These are phyloP conservation scores for Cystobasidiaceae sp. DNA, from an alignment of 1,284 basidiomycete species.

Conservation along the genomic window DNA sequence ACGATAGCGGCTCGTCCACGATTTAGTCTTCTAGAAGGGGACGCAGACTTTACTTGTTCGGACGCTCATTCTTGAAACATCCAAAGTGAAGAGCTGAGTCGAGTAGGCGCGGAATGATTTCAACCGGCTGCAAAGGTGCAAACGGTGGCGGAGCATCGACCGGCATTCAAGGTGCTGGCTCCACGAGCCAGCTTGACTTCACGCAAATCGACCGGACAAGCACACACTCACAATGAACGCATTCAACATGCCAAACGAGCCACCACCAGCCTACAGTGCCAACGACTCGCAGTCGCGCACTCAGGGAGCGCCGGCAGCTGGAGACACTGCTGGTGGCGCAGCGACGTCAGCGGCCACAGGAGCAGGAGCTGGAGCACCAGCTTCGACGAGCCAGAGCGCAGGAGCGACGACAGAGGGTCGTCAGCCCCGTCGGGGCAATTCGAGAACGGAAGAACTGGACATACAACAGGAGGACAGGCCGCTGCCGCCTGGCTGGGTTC, in stretches of 20 bases:
- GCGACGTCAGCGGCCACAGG: background rate
- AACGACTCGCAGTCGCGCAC: background rate
- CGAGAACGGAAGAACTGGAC: slow-evolving; percentile 8
- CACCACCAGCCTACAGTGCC: slow-evolving; percentile 19
- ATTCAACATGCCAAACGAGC: background rate
- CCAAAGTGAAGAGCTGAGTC: no score
- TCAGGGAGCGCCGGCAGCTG: background rate
- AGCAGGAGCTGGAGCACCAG: background rate
- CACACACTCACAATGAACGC: background rate
- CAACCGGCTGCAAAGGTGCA: no score
- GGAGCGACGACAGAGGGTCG: background rate
- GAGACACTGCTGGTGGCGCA: background rate
- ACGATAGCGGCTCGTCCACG: no score
- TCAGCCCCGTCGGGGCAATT: background rate
- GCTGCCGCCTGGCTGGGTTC: slow-evolving; percentile 63
- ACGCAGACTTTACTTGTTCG: no score
- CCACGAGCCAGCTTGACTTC: background rate
- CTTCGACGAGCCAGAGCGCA: background rate
- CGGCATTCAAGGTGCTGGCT: no score
- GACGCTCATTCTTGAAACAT: no score
- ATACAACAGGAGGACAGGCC: slow-evolving; percentile 29
- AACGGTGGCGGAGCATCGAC: no score
- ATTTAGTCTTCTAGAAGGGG: no score
- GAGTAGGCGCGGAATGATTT: no score
- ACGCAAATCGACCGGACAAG: background rate